Evolutionary conservation across 1,139 yeast species (phyloP).

Genomic region (Blastobotrys illinoisensis): DNA sequence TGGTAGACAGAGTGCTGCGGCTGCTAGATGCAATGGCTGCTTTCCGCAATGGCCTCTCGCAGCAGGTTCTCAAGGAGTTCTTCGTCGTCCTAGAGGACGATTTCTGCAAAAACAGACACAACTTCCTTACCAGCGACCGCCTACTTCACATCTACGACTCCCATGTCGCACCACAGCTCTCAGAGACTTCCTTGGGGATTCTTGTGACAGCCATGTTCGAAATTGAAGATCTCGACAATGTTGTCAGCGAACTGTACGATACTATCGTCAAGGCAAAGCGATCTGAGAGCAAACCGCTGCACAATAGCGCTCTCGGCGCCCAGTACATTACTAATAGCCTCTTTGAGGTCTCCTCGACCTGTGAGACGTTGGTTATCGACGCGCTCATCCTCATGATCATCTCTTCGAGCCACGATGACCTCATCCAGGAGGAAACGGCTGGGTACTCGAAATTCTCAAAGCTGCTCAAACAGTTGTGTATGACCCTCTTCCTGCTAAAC

Average conservation of each 20-base stretch:
- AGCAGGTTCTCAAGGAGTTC: conserved; percentile 12
- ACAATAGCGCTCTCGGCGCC: conserved; percentile 2
- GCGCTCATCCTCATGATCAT: conserved; percentile 19
- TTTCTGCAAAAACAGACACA: conserved; percentile 14
- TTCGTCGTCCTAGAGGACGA: conserved; percentile 15
- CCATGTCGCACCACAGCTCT: conserved; percentile 15
- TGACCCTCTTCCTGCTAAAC: not conserved
- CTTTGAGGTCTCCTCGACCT: conserved; percentile 16
- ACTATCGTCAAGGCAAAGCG: not conserved
- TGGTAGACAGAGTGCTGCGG: conserved; percentile 15
- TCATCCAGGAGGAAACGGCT: conserved; percentile 18
- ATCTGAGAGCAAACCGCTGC: not conserved
- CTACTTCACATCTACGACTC: conserved; percentile 17
- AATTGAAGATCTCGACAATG: conserved; percentile 17
- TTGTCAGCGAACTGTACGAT: conserved; percentile 9
- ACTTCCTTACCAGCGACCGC: conserved; percentile 19
- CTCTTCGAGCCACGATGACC: conserved; percentile 18
- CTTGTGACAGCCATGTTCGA: conserved; percentile 20
- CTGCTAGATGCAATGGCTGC: conserved; percentile 16
- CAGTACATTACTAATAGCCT: conserved; percentile 16
- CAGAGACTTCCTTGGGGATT: conserved; percentile 17
- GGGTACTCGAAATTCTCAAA: conserved; percentile 16
- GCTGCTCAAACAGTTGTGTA: conserved; percentile 13
- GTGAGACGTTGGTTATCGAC: conserved; percentile 18
- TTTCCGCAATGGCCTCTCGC: conserved; percentile 16